Percentiles rank a stretch among this genome's conserved stretches.
Evolutionary conservation across 257 asterid genomes (phyloP).

Genomic region (Solanum tacnaense): DNA sequence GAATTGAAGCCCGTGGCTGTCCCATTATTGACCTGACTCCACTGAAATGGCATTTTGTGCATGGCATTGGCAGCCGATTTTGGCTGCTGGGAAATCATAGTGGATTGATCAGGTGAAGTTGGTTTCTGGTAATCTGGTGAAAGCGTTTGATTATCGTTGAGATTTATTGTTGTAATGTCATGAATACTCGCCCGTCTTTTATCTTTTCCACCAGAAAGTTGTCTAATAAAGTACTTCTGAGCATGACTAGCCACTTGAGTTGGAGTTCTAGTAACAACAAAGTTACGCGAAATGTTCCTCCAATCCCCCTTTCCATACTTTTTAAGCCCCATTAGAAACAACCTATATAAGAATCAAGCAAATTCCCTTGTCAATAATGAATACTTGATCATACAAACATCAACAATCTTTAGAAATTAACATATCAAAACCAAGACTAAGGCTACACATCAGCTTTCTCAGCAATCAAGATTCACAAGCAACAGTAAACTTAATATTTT

Average conservation of each 20-base stretch:
- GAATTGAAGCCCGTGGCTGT: constrained; percentile 32
- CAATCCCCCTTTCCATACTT: constrained; percentile 97
- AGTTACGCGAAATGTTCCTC: constrained; percentile 87
- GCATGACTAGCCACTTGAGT: constrained; percentile 99
- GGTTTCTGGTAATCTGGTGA: constrained; percentile 42
- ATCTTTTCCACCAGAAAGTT: constrained; percentile 81
- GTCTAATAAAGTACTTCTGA: constrained; percentile 88
- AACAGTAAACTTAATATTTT: background rate
- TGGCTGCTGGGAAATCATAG: constrained; percentile 11
- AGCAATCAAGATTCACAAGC: background rate
- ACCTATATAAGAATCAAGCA: constrained; percentile 25
- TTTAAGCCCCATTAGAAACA: constrained; percentile 86
- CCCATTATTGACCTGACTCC: constrained; percentile 41
- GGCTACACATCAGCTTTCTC: background rate
- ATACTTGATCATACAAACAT: background rate
- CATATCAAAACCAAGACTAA: background rate
- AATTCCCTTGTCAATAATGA: background rate
- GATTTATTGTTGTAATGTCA: constrained; percentile 75
- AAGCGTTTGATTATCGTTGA: constrained; percentile 36
- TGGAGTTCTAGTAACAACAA: constrained; percentile 82
- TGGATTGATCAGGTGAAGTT: constrained; percentile 32
- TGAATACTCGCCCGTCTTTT: constrained; percentile 94
- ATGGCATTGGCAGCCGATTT: constrained; percentile 9
- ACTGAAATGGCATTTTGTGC: constrained; percentile 42
- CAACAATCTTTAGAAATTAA: background rate